These are phyloP conservation scores for Phytophthora vignae DNA, from an alignment of 352 stramenopile species.

Conservation along the genomic window DNA sequence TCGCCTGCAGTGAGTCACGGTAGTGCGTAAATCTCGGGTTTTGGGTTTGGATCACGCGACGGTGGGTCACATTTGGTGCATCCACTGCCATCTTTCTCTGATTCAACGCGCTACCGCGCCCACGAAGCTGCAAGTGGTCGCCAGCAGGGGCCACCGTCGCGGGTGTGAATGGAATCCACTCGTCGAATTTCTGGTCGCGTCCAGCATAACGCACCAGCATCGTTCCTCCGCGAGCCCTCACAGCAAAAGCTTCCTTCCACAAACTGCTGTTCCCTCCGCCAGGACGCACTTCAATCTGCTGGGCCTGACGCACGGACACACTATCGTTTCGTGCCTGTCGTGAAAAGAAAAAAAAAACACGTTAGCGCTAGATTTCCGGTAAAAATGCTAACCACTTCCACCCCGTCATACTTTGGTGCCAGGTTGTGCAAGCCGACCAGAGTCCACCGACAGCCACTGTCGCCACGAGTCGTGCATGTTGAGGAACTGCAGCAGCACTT, in stretches of 20 bases:
- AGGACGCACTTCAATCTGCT: constrained; percentile 75
- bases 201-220: constrained; percentile 76
- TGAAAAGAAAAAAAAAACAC: background rate
- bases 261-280: constrained; percentile 40
- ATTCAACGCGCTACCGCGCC: constrained; percentile 31
- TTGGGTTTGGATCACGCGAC: constrained; percentile 70
- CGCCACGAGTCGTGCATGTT: constrained; percentile 87
- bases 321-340: constrained; percentile 64
- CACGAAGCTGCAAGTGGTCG: constrained; percentile 60
- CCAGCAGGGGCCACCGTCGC: constrained; percentile 61
- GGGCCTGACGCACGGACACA: constrained; percentile 64
- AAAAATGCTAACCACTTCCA: background rate
- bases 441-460: constrained; percentile 73
- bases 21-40: constrained; percentile 86
- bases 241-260: constrained; percentile 77
- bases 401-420: constrained; percentile 57
- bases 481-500: constrained; percentile 75
- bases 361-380: background rate
- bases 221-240: constrained; percentile 49
- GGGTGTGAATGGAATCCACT: constrained; percentile 76
- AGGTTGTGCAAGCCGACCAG: constrained; percentile 59
- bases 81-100: constrained; percentile 63
- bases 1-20: constrained; percentile 50
- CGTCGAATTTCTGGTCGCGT: constrained; percentile 70
- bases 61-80: constrained; percentile 44